These are phyloP conservation scores for Eimeria acervulina DNA, from an alignment of 169 alveolate species.

Conservation along the genomic window DNA sequence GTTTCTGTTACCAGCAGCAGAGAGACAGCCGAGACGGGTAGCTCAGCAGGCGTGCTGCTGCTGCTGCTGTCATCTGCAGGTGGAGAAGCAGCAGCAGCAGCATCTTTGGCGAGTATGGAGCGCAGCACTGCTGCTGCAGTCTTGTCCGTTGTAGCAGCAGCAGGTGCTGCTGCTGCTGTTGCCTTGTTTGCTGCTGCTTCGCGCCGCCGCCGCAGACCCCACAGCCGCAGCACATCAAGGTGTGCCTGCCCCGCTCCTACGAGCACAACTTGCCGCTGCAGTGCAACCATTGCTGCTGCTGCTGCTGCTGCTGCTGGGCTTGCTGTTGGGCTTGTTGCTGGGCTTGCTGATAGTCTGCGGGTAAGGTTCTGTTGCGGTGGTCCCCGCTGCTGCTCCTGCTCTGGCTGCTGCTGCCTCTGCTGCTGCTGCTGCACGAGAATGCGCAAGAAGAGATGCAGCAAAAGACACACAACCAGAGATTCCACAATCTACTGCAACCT, in stretches of 20 bases:
- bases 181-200: conserved; percentile 39
- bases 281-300: background rate
- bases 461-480: background rate
- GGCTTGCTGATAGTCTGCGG: too few species aligned
- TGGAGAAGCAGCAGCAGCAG: background rate
- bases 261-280: conserved; percentile 52
- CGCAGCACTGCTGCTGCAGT: conserved; percentile 41
- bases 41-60: background rate
- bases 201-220: conserved; percentile 21
- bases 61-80: background rate
- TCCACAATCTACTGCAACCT: too few species aligned
- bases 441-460: background rate
- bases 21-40: conserved; percentile 52
- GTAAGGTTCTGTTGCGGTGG: background rate
- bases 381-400: conserved; percentile 1
- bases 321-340: too few species aligned
- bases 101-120: background rate
- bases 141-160: conserved; percentile 2
- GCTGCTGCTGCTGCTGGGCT: too few species aligned
- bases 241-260: conserved; percentile 63
- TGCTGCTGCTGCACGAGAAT: background rate
- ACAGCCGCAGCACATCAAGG: conserved; percentile 40
- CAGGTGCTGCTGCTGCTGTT: background rate
- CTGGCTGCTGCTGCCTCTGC: background rate
- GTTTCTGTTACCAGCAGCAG: conserved; percentile 40